Evolutionary conservation across 495 filamentous ascomycete species (phyloP), one percentile per base, ranked within the genome.

Genomic region (Penicillium parvum): DNA sequence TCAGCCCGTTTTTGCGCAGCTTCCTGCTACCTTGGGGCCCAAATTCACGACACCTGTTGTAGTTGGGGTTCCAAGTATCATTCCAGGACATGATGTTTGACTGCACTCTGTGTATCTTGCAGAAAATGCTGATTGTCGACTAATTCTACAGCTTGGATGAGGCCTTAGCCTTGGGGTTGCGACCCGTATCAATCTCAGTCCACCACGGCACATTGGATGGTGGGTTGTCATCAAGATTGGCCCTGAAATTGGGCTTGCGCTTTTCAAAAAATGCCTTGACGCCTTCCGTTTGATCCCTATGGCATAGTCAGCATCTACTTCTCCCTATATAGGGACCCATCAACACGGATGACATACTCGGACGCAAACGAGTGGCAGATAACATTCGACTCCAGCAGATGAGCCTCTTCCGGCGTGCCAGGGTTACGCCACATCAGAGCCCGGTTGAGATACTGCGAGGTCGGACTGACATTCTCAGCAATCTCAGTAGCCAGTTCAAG

Each of bases 361-460:
- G 67, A 62, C 15, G 50, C 51, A 63, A 83, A 82, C 45, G 81
- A 53, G 37, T 78, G 74, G 46, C 66, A 72, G 19, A 85, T 61
- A 23, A 82, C 48, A 44, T 65, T 68, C 32, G 71, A 76, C 59
- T 84, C 79, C 22, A 84, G 47, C 40, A 82, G 50, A 65, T 83
- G 79, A 26, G 76, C 68, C 26, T 64, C 73, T 55, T 85, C 80
- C 1, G 77, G 66, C 9, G 65, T 68, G 4, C 68, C 75, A 4
- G 70, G 67, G 28, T 74, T 71, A 7, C 76, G 65, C 66, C 73
- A 84, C 71, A 85, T 72, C 55, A 84, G 41, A 28, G 79, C 77
- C 22, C 69, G 68, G 66, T 81, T 83, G 45, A 83, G 55, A 38
- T 67, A 62, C 12, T 71, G 71, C 16, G 72, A 68, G 25, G 80